phyloP scores from a whole-genome alignment of 2,329 filamentous ascomycete genomes.

The Chaetomiaceae sp. region DNA sequence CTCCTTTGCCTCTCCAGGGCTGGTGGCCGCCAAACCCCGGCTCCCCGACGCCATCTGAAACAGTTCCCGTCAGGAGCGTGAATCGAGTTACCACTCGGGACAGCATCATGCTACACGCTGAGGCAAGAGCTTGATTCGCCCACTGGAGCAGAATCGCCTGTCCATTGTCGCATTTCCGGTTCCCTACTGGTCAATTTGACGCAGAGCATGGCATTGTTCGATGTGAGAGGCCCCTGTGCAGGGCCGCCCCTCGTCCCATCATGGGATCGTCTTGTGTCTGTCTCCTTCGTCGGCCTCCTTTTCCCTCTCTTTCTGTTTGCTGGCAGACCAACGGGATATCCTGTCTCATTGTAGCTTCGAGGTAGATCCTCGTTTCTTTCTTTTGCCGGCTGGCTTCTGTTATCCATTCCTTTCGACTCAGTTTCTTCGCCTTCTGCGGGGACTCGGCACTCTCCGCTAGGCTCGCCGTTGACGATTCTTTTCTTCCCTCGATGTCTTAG shows the following conservation, averaged over 20 bases:
- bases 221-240: background rate
- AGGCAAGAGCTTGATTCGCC: constrained; percentile 20
- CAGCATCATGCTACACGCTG: constrained; percentile 13
- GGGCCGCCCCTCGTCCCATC: constrained; percentile 5
- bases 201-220: background rate
- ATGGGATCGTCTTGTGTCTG: background rate
- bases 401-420: background rate
- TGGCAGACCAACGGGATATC: constrained; percentile 15
- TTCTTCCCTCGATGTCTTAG: constrained; percentile 21
- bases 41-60: constrained; percentile 31
- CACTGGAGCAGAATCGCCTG: constrained; percentile 15
- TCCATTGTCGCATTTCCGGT: constrained; percentile 5
- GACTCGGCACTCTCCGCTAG: background rate
- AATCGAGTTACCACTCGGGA: constrained; percentile 21
- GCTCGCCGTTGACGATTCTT: background rate
- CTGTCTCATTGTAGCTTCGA: constrained; percentile 4
- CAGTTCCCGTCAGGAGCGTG: constrained; percentile 26
- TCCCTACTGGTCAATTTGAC: constrained; percentile 2
- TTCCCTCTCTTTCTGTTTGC: constrained; percentile 4
- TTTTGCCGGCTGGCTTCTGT: constrained; percentile 10
- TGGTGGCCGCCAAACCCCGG: constrained; percentile 19
- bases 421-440: background rate
- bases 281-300: background rate
- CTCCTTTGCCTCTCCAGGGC: background rate
- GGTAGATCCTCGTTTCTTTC: constrained; percentile 14